phyloP scores from a whole-genome alignment of 2,329 filamentous ascomycete genomes.

The Penicillium sp. region DNA sequence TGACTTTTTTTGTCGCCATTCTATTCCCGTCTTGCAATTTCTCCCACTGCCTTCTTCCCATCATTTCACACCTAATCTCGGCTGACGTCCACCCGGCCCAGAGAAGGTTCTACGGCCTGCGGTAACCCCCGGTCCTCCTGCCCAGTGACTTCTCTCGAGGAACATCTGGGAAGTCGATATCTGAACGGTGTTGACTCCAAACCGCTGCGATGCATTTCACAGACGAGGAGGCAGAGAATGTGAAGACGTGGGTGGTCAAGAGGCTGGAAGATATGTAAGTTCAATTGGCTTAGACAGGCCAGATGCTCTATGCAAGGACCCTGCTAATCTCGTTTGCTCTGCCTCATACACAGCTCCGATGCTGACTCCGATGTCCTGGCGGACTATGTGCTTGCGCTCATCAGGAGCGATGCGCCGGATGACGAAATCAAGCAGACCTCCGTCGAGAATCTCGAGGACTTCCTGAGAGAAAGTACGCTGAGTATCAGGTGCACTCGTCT shows the following conservation, averaged over 20 bases:
- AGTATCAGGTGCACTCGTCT: constrained; percentile 19
- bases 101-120: constrained; percentile 8
- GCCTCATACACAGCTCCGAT: constrained; percentile 52
- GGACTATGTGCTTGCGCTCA: constrained; percentile 62
- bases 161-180: neutral
- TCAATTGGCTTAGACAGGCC: neutral
- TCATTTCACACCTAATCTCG: neutral
- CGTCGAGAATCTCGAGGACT: constrained; percentile 59
- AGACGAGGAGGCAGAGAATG: constrained; percentile 53
- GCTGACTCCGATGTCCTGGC: constrained; percentile 63
- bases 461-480: constrained; percentile 54
- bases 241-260: constrained; percentile 61
- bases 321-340: constrained; percentile 10
- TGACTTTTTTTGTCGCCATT: neutral
- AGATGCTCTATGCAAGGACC: neutral
- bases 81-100: neutral
- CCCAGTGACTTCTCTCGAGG: neutral
- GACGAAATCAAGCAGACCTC: constrained; percentile 56
- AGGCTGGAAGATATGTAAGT: constrained; percentile 60
- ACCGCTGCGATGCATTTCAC: constrained; percentile 53
- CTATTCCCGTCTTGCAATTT: too few species aligned
- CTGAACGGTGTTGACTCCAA: neutral
- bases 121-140: constrained; percentile 14
- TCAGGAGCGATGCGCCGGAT: constrained; percentile 57
- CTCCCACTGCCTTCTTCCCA: neutral